Evolutionary conservation across 2,329 filamentous ascomycete genomes (phyloP).

Genomic region (Fusarium sacchari): DNA sequence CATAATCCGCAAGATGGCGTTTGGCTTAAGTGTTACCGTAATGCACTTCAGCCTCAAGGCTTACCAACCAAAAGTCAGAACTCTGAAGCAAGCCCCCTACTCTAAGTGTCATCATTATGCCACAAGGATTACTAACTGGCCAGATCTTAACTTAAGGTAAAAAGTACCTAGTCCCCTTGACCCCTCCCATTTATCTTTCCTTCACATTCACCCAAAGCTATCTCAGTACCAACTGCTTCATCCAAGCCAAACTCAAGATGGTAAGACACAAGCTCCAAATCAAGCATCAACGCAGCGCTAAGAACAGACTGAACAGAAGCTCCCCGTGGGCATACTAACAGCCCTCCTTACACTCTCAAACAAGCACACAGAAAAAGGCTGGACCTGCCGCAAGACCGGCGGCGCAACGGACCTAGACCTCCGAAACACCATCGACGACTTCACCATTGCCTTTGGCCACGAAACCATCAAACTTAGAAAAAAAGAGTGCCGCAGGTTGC

Average conservation of each 20-base stretch:
- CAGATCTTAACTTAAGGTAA: neutral
- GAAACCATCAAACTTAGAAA: too few species aligned
- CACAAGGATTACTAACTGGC: fast-evolving
- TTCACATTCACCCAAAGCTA: fast-evolving
- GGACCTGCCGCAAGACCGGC: neutral
- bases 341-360: neutral
- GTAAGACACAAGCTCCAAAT: fast-evolving
- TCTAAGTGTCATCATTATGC: neutral
- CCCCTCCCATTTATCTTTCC: neutral
- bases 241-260: neutral
- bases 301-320: neutral
- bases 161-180: neutral
- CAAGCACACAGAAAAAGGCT: neutral
- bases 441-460: neutral
- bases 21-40: too few species aligned
- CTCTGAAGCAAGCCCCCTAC: too few species aligned
- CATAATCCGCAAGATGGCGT: too few species aligned
- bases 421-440: neutral
- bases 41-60: too few species aligned
- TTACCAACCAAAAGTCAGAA: too few species aligned
- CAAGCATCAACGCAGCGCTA: neutral
- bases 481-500: too few species aligned
- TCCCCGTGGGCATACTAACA: neutral
- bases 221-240: neutral
- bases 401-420: neutral